Percentiles rank a stretch among this genome's conserved stretches.
Evolutionary conservation across 2,329 filamentous ascomycete genomes (phyloP).

Genomic region (Sporothrix luriei): DNA sequence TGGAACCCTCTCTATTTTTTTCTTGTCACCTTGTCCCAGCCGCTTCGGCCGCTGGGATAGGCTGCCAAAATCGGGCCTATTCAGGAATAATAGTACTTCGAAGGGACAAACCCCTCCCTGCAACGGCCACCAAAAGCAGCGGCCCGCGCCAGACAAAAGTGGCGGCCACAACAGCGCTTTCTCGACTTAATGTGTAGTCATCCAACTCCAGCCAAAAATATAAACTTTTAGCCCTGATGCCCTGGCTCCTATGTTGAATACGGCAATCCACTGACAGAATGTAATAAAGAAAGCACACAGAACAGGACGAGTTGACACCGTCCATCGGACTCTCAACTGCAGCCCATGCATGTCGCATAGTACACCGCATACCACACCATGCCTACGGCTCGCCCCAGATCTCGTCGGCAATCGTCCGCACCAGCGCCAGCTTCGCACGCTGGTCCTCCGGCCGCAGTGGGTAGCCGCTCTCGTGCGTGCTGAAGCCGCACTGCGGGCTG

Average conservation of each 20-base stretch:
- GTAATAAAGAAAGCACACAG: background rate
- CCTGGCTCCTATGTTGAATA: slow-evolving; percentile 24
- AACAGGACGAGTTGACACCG: background rate
- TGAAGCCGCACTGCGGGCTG: slow-evolving; percentile 70
- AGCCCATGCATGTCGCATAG: background rate
- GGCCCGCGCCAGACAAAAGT: slow-evolving; percentile 22
- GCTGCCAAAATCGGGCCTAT: slow-evolving; percentile 19
- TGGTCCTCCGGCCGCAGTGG: slow-evolving; percentile 67
- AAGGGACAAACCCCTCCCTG: slow-evolving; percentile 22
- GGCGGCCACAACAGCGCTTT: slow-evolving; percentile 25
- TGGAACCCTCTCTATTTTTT: slow-evolving; percentile 4
- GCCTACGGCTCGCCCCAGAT: slow-evolving; percentile 57
- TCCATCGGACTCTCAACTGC: background rate
- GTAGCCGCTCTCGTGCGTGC: slow-evolving; percentile 71
- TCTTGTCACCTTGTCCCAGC: background rate
- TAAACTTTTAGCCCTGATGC: background rate
- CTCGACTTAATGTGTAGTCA: slow-evolving; percentile 16
- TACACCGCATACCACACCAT: too few relatives aligned
- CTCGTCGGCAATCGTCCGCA: slow-evolving; percentile 65
- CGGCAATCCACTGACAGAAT: slow-evolving; percentile 15
- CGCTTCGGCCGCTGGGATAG: background rate
- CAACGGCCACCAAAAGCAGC: slow-evolving; percentile 10
- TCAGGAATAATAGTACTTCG: slow-evolving; percentile 6
- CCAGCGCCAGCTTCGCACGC: slow-evolving; percentile 69
- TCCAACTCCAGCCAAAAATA: slow-evolving; percentile 13